Percentiles rank a stretch among this genome's conserved stretches.
Conservation (phyloP, 108 stramenopile species). For the Discostella stelligeroides region DNA sequence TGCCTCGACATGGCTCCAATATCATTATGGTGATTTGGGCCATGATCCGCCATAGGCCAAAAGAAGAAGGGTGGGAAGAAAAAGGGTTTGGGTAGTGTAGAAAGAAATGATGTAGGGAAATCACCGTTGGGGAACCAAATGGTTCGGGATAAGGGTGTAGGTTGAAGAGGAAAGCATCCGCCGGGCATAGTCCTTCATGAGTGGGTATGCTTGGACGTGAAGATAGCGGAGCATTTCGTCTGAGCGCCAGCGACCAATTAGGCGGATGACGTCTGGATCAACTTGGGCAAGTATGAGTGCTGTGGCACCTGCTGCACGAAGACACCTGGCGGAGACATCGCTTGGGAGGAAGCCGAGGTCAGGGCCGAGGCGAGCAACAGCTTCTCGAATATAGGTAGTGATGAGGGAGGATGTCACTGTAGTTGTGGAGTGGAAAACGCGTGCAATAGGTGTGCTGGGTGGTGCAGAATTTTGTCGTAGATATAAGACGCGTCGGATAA, state of each 20-base stretch:
- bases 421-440: background rate
- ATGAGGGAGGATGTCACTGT: conserved; percentile 1
- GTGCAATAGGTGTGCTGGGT: conserved; percentile 14
- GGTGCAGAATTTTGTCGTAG: conserved; percentile 15
- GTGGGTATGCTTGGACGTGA: conserved; percentile 19
- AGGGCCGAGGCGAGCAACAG: background rate
- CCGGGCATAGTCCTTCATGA: conserved; percentile 30
- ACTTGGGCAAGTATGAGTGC: conserved; percentile 49
- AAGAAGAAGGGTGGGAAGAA: background rate
- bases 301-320: conserved; percentile 63
- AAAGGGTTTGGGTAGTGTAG: background rate
- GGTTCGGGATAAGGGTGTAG: conserved; percentile 35
- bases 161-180: conserved; percentile 37
- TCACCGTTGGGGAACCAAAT: conserved; percentile 7
- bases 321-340: conserved; percentile 47
- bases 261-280: conserved; percentile 50
- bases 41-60: too few relatives aligned
- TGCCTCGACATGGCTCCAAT: too few relatives aligned
- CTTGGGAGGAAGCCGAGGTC: conserved; percentile 32
- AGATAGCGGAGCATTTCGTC: conserved; percentile 1
- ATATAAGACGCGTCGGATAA: conserved; percentile 26
- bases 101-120: too few relatives aligned
- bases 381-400: conserved; percentile 4
- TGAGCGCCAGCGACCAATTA: too few relatives aligned
- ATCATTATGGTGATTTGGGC: too few relatives aligned